Evolutionary conservation across 805 yeast genomes (phyloP).

Genomic region (Teunomyces barrocoloradensis): DNA sequence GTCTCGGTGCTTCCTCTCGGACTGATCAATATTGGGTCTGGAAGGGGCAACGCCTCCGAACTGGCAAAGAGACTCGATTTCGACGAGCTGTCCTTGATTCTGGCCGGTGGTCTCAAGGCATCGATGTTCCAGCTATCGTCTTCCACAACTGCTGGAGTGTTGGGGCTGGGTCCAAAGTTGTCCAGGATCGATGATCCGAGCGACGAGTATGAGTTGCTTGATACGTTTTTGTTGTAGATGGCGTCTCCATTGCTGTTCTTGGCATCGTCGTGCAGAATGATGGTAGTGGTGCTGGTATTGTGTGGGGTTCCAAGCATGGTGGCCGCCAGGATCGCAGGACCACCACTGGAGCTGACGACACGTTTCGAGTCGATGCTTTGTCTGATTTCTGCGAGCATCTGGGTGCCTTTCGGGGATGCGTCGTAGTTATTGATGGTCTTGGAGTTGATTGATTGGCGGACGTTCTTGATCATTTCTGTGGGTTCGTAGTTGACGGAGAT

Average conservation of each 20-base stretch:
- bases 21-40: background rate
- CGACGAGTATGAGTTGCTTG: slow-evolving; percentile 25
- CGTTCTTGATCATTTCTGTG: slow-evolving; percentile 29
- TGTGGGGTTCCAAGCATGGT: background rate
- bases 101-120: background rate
- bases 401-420: slow-evolving; percentile 15
- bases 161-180: slow-evolving; percentile 6
- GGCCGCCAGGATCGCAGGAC: too few relatives aligned
- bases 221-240: slow-evolving; percentile 5
- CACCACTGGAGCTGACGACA: slow-evolving; percentile 5
- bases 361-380: slow-evolving; percentile 37
- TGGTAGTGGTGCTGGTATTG: background rate
- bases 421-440: slow-evolving; percentile 19
- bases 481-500: slow-evolving; percentile 22
- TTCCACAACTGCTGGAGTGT: slow-evolving; percentile 6
- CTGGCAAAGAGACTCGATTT: background rate
- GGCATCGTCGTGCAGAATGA: background rate
- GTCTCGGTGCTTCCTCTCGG: slow-evolving; percentile 1
- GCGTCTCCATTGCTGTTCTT: background rate
- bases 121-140: background rate
- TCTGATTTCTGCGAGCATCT: slow-evolving; percentile 30
- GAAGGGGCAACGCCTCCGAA: too few relatives aligned
- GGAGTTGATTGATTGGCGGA: slow-evolving; percentile 29
- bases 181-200: slow-evolving; percentile 25
- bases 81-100: background rate